A percentile compares a stretch with the other conserved stretches of the same genome.
These are phyloP conservation scores for Podila verticillata DNA, from an alignment of 192 early-diverging fungal genomes.

Conservation along the genomic window DNA sequence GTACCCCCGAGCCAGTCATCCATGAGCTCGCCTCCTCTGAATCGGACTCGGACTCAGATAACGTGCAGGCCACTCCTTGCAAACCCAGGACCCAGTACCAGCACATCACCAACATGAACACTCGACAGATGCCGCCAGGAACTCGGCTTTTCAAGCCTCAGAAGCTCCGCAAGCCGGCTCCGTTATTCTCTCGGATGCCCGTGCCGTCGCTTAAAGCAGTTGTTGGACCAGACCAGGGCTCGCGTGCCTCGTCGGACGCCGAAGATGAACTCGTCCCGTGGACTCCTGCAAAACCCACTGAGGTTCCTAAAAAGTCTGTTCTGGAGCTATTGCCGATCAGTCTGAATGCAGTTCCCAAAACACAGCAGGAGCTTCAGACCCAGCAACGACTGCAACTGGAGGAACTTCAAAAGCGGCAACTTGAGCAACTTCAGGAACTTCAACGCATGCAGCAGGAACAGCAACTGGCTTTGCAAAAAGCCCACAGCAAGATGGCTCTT, in stretches of 20 bases:
- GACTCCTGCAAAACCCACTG: background rate
- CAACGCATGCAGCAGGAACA: constrained; percentile 19
- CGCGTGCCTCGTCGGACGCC: background rate
- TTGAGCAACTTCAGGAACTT: constrained; percentile 16
- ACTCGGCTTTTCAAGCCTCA: background rate
- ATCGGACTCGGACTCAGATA: background rate
- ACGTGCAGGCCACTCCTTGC: background rate
- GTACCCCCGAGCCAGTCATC: background rate
- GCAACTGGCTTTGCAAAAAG: constrained; percentile 13
- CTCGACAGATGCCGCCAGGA: background rate
- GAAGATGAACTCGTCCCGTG: background rate
- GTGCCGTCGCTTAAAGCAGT: background rate
- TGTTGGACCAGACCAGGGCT: background rate
- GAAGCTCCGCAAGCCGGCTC: background rate
- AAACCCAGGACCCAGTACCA: background rate
- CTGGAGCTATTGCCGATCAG: background rate
- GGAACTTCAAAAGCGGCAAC: constrained; percentile 22
- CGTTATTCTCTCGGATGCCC: background rate
- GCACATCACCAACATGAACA: background rate
- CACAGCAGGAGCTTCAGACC: constrained; percentile 9
- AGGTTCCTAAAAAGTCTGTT: background rate
- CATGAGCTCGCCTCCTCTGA: background rate
- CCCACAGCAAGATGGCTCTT: constrained; percentile 1
- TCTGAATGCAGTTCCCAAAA: background rate
- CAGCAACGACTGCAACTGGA: constrained; percentile 26